Evolutionary conservation across 768 basidiomycete species (phyloP), one percentile per base, ranked within the genome.

Genomic region (Epithele typhae): DNA sequence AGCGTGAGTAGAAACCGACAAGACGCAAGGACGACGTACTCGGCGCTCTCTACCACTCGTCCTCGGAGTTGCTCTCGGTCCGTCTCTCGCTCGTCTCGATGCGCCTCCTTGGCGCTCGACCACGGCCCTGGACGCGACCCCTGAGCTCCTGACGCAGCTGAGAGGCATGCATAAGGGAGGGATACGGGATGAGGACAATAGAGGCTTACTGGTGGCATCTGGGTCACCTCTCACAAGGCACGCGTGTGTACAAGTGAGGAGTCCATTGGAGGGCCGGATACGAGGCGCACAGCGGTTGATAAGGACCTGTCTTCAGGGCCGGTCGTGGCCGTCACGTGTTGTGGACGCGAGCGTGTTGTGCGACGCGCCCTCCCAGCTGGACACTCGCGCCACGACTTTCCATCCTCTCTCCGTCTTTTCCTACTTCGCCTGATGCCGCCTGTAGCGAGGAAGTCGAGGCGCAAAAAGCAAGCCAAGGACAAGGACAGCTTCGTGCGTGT

Each of bases 231-330:
- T 30, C 27, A 30, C 27, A 7, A 30, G 27, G 27, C 37, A 30
- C 15, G 24, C 25, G 9, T 34, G 32, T 10, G 24, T 18, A 15
- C 14, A 14, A 23, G 27, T 19, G 47, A 45, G 37, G 50, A 51
- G 50, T 51, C 50, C 50, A 51, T 51, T 51, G 40, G 25, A 51
- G 50, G 27, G 40, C 5, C 1, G n/a, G 6, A 11, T 15, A 21
- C 32, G 35, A 15, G 34, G 35, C 41, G 11, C 25, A 7, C 1
- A 3, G 4, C 24, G 36, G 3, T 30, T 38, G 24, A 37, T 37
- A 43, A 9, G 33, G 14, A 6, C 12, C 1, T 30, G 8, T 7
- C 27, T 43, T 51, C 14, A 51, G 50, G 50, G 50, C 50, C 32
- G 45, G 50, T 15, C 21, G 2, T 8, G 7, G 36, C 17, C 12